Evolutionary conservation across 495 filamentous ascomycete species (phyloP), one percentile per base, ranked within the genome.

Genomic region (Daldinia decipiens): DNA sequence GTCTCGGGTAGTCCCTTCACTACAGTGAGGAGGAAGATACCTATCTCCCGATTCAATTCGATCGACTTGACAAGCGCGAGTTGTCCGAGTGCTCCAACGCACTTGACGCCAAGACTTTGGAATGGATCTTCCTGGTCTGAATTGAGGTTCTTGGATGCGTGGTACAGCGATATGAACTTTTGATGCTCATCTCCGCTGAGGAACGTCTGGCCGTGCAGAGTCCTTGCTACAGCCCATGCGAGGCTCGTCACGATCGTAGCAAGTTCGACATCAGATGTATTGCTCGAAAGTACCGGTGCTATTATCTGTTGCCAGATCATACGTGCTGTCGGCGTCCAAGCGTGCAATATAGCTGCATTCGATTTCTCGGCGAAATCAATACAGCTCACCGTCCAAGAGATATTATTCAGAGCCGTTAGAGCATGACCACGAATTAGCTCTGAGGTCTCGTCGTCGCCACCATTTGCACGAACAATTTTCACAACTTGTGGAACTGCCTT

Each of bases 151-250:
- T 79, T 82, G 56, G 87, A 82, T 15, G 85, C 86, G 45, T 86
- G 82, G 68, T 88, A 89, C 39, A 90, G 80, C 32, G 86, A 79
- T 60, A 90, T 87, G 71, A 90, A 90, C 55, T 84, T 86, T 60
- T 82, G 79, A 38, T 86, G 86, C 69, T 87, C 83, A 13, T 78
- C 80, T 26, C 74, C 78, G 24, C 77, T 66, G 11, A 87, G 62
- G n/a, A 82, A 82, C 6, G 85, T 75, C 36, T 76, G 65, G 32
- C 84, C 86, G 57, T 80, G 76, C 15, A 87, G 77, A 29, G 77
- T 82, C 39, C 86, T 85, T 21, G 87, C 73, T 21, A 90, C 61
- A 26, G 87, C 87, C 87, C 88, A 89, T 7, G 88, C 85, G n/a
- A 90, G 79, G 65, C 87, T 85, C 17, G 84, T 85, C 31, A 88